A percentile compares a stretch with the other conserved stretches of the same genome.
phyloP scores from a whole-genome alignment of 768 basidiomycete species.

The Mycena filopes region DNA sequence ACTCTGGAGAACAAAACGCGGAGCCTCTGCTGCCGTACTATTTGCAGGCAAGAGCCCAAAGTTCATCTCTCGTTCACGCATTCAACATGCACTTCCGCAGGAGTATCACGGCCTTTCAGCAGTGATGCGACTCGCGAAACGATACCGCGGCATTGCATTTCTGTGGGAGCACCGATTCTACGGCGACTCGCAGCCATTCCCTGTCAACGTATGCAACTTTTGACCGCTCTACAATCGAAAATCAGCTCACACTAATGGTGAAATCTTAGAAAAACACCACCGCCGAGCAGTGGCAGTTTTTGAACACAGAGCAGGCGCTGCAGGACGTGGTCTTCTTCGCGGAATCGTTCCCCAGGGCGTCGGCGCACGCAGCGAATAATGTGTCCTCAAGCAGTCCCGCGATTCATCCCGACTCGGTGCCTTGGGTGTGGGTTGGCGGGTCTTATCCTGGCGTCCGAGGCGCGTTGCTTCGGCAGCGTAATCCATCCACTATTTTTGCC shows the following conservation, averaged over 20 bases:
- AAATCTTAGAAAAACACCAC: conserved; percentile 54
- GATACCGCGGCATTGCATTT: conserved; percentile 58
- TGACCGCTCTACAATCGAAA: not conserved
- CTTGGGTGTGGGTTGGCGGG: conserved; percentile 62
- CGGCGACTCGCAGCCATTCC: conserved; percentile 58
- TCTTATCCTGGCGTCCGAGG: conserved; percentile 61
- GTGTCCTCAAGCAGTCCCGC: conserved; percentile 28
- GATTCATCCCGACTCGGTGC: conserved; percentile 54
- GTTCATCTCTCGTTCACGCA: not conserved
- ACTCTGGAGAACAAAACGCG: conserved; percentile 62
- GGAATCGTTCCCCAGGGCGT: conserved; percentile 44
- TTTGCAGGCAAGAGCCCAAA: conserved; percentile 46
- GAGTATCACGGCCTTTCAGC: conserved; percentile 62
- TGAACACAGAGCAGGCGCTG: conserved; percentile 60
- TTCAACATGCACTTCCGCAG: conserved; percentile 30
- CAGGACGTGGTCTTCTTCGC: conserved; percentile 63
- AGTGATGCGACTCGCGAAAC: conserved; percentile 57
- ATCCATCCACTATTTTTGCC: conserved; percentile 57
- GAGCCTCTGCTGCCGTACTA: conserved; percentile 60
- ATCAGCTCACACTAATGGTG: no score
- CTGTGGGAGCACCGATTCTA: conserved; percentile 65
- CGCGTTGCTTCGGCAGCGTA: conserved; percentile 56
- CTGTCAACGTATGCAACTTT: conserved; percentile 48
- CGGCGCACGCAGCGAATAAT: conserved; percentile 25
- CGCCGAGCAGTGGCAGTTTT: conserved; percentile 55